Conservation (phyloP, 768 basidiomycete genomes). For the Lactarius sanguifluus region DNA sequence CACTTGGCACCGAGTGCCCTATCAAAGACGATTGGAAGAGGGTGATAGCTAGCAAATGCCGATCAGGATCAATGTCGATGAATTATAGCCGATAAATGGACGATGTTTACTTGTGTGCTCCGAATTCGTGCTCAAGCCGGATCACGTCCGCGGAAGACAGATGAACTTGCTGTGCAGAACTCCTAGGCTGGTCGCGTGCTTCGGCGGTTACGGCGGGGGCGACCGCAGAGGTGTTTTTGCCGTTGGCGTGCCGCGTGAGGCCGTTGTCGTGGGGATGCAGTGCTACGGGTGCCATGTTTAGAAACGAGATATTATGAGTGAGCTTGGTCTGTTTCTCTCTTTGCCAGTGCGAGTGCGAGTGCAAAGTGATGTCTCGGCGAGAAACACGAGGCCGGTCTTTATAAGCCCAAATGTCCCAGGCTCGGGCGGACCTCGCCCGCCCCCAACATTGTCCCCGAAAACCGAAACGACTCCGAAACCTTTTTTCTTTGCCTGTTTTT, state of each 20-base stretch:
- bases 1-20: constrained; percentile 86
- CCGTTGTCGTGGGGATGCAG: constrained; percentile 16
- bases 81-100: neutral
- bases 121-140: constrained; percentile 74
- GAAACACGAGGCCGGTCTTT: neutral
- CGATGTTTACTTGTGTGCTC: constrained; percentile 80
- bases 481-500: neutral
- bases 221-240: constrained; percentile 25
- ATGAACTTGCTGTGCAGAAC: constrained; percentile 28
- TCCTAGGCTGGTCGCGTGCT: constrained; percentile 2
- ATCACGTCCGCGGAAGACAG: constrained; percentile 71
- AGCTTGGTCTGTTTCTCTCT: neutral
- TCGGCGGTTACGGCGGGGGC: constrained; percentile 6
- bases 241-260: constrained; percentile 17
- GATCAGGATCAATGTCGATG: neutral
- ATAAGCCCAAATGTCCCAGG: neutral
- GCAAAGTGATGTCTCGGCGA: neutral
- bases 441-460: neutral
- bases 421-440: neutral
- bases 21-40: constrained; percentile 92
- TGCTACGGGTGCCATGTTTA: constrained; percentile 25
- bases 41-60: constrained; percentile 73
- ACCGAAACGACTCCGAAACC: neutral
- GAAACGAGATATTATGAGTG: neutral
- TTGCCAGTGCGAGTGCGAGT: neutral